Base-by-base conservation (phyloP, 2,329 filamentous ascomycete genomes). In the Leptographium radiaticola region DNA sequence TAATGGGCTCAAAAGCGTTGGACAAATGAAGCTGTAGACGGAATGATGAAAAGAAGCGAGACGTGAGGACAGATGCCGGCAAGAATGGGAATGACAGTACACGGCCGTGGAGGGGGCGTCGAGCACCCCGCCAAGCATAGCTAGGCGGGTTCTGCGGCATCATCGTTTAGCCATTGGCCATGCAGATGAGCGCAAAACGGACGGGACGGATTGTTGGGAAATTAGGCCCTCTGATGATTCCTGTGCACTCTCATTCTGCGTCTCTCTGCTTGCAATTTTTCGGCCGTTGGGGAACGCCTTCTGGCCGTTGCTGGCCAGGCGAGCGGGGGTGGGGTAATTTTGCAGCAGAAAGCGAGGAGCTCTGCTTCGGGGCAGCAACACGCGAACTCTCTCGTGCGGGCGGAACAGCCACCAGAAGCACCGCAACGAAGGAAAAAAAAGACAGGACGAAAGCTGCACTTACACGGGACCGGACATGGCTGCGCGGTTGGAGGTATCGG, bases 391-490 rank as follows among this genome's bases (percentile, higher is more conserved):
- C 2, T 11, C 20, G 45, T 5, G 4, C 12, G 13, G 12, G 15
- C 31, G 12, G 11, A 13, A 39, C 45, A 16, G 38, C 10, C 2
- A 34, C 6, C 12, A 38, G 25, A 25, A 25, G 25, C 25, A 25
- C 16, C 11, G 40, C 34, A n/a, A n/a, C 18, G 42, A 46, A 55
- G 49, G 51, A 40, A 54, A 52, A 30, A 30, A 16, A 34, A 18
- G 33, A 44, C 20, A 25, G 6, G 25, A 25, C 25, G 5, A 8
- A 58, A 55, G 42, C 43, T 46, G 61, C 60, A 83, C 81, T 83
- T 80, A 84, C 81, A 81, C 79, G 71, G 81, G 70, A 69, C 77
- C 77, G 76, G 79, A 81, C 79, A 82, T 81, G 70, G 70, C 40
- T 57, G 56, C 44, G 48, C n/a, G 45, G 49, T 44, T 13, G 18